Base-by-base conservation (phyloP, 371 early-diverging fungal genomes). In the Mucor lusitanicus region DNA sequence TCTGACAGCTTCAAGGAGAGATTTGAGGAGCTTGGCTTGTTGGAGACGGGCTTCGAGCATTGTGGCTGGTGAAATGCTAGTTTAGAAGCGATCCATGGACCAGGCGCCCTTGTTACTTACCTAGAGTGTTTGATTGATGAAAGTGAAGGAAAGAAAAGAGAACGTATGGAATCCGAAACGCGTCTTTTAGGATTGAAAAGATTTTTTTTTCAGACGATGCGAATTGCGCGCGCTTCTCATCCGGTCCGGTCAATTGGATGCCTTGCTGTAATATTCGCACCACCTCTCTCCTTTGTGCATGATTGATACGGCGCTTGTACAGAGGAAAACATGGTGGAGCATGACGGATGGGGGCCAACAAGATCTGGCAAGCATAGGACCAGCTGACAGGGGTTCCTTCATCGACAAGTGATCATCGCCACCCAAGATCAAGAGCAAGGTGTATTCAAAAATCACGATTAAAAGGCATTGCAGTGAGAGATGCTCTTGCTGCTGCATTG, bases 1-100 rank as follows among this genome's bases (percentile, higher is more conserved):
- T 85, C 95, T 96, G 82, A 99, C 83, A 63, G 99, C 96, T 74
- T 99, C 99, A 68, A 99, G 88, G 71, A 97, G 79, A 86, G 94
- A 92, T 83, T 96, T 97, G 67, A 97, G 90, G 57, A 94, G 82
- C 28, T 82, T 80, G 59, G 90, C 93, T 81, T 91, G 89, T 66
- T 79, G 79, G 63, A 93, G 83, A 71, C 90, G 86, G 42, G 93
- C 93, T 87, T 93, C 93, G 65, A 93, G 85, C 93, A 93, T 93
- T 30, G 48, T 82, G 19, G 57, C 33, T 60, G 46, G 35, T 19
- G 1, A 48, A n/a, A 9, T 21, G 19, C 23, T 23, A 55, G 7
- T 30, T 30, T 17, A 48, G 13, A 7, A 7, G 15, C 17, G 8
- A 30, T 15, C 32, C 0, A 35, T 33, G 6, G 13, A 7, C 4